A percentile compares a stretch with the other conserved stretches of the same genome.
These are phyloP conservation scores for Pseudogymnoascus sp. DNA, from an alignment of 2,329 filamentous ascomycete genomes.

Conservation along the genomic window DNA sequence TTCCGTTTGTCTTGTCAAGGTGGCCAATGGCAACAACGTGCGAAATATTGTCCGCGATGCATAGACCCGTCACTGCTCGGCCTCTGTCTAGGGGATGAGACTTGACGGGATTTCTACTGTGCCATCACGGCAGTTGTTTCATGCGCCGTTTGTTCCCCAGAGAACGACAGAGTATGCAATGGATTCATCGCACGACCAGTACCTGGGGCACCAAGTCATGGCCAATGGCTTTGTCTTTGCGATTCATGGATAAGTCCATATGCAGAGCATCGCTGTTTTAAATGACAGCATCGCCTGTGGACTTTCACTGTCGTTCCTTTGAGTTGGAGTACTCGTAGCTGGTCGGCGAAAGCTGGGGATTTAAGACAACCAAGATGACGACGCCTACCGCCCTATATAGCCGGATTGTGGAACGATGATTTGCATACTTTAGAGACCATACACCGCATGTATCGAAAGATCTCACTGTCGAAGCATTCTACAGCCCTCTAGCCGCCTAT, in stretches of 20 bases:
- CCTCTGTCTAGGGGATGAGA: background rate
- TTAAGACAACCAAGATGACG: constrained; percentile 14
- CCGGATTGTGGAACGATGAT: constrained; percentile 16
- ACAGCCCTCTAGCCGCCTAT: constrained; percentile 14
- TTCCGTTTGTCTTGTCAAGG: background rate
- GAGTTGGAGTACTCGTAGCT: constrained; percentile 13
- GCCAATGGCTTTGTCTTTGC: constrained; percentile 6
- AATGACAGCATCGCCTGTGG: constrained; percentile 13
- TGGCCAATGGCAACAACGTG: background rate
- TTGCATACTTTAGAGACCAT: constrained; percentile 15
- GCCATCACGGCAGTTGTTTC: background rate
- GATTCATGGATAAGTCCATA: constrained; percentile 14
- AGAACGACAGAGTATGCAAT: background rate
- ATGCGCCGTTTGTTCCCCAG: background rate
- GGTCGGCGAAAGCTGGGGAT: constrained; percentile 11
- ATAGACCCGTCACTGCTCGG: background rate
- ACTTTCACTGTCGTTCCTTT: constrained; percentile 13
- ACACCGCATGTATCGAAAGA: constrained; percentile 14
- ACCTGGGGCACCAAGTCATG: constrained; percentile 12
- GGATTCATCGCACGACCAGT: constrained; percentile 10
- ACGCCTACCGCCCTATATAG: constrained; percentile 14
- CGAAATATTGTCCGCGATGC: background rate
- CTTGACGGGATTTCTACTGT: background rate
- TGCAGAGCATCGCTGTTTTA: constrained; percentile 13
- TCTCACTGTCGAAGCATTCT: constrained; percentile 15